A percentile compares a stretch with the other conserved stretches of the same genome.
These are phyloP conservation scores for Microthlaspi erraticum DNA, from an alignment of 345 rosid genomes.

Conservation along the genomic window DNA sequence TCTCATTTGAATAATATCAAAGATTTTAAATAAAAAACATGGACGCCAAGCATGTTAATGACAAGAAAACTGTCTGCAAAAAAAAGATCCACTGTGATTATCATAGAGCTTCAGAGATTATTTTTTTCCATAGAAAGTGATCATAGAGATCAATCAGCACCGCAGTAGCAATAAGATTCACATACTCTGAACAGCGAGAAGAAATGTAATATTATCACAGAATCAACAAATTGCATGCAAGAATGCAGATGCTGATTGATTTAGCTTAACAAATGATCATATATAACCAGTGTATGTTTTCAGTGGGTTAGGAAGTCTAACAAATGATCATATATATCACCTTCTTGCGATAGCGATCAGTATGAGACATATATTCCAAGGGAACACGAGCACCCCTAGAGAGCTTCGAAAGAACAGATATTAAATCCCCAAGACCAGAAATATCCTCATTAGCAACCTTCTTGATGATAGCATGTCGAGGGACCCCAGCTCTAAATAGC, in stretches of 20 bases:
- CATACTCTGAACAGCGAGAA: constrained; percentile 14
- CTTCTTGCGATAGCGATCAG: constrained; percentile 94
- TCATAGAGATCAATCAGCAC: constrained; percentile 24
- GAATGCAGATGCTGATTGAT: constrained; percentile 8
- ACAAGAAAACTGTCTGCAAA: constrained; percentile 12
- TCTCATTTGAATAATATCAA: constrained; percentile 23
- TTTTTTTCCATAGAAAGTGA: constrained; percentile 2
- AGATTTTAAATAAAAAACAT: constrained; percentile 20
- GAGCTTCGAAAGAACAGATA: constrained; percentile 70
- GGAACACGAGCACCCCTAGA: constrained; percentile 88
- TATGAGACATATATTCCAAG: constrained; percentile 79
- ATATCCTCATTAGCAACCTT: constrained; percentile 88
- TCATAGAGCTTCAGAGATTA: not conserved
- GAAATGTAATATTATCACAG: constrained; percentile 16
- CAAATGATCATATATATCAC: constrained; percentile 43
- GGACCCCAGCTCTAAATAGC: constrained; percentile 95
- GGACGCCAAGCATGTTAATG: constrained; percentile 23
- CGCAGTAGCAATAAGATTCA: constrained; percentile 5
- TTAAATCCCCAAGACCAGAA: constrained; percentile 67
- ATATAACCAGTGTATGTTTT: constrained; percentile 16
- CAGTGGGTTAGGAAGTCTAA: constrained; percentile 18
- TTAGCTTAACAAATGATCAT: constrained; percentile 18
- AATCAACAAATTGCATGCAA: constrained; percentile 30
- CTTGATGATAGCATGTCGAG: constrained; percentile 92
- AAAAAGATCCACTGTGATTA: not conserved